Percentiles rank a stretch among this genome's conserved stretches.
These are phyloP conservation scores for Geotrichum reessii DNA, from an alignment of 1,139 yeast species.

Conservation along the genomic window DNA sequence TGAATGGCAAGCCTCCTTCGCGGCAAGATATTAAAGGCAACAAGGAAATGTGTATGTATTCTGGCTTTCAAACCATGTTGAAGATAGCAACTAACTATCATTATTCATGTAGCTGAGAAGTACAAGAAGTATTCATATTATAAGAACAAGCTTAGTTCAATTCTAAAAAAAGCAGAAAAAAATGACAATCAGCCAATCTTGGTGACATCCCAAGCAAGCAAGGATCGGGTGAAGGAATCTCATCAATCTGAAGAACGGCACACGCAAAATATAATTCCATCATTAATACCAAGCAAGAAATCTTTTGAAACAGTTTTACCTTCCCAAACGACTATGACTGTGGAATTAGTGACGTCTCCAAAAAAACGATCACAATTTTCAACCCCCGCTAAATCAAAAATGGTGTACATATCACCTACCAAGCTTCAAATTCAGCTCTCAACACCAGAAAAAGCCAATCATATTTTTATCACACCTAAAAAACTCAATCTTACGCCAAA, in stretches of 20 bases:
- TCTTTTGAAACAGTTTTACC: not conserved
- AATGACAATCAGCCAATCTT: not conserved
- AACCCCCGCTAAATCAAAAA: not conserved
- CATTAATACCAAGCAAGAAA: not conserved
- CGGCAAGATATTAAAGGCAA: conserved; percentile 50
- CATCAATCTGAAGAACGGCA: not conserved
- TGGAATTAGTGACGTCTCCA: not conserved
- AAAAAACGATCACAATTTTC: not conserved
- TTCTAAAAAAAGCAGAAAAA: not conserved
- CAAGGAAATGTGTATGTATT: conserved; percentile 35
- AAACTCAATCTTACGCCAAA: not conserved
- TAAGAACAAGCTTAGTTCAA: conserved; percentile 2
- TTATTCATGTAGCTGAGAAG: conserved; percentile 20
- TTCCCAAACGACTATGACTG: not conserved
- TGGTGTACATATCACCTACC: not conserved
- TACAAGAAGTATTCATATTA: conserved; percentile 41
- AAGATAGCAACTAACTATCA: not conserved
- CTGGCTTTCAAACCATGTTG: not conserved
- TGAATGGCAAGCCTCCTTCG: conserved; percentile 47
- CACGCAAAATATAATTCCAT: not conserved
- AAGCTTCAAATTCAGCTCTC: not conserved
- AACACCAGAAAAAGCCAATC: not conserved
- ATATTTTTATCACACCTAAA: not conserved
- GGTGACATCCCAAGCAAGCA: conserved; percentile 9
- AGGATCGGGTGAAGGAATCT: not conserved